Conservation (phyloP, 768 basidiomycete species). For the Paxillus involutus region DNA sequence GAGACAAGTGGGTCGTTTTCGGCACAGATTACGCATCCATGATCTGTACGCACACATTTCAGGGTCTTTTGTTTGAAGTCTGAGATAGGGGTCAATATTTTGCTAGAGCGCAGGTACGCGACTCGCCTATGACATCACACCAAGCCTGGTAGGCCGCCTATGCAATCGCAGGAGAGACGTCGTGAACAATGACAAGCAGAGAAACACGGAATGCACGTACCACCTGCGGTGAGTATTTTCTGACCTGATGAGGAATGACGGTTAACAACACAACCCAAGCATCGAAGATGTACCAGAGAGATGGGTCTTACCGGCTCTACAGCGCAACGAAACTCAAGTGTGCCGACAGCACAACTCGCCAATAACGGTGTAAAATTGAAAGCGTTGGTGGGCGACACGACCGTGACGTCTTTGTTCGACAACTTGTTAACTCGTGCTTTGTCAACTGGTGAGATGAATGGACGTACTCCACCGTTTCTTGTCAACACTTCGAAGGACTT, state of each 20-base stretch:
- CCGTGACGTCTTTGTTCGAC: constrained; percentile 51
- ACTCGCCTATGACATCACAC: constrained; percentile 68
- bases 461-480: constrained; percentile 69
- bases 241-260: constrained; percentile 37
- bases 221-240: constrained; percentile 55
- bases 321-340: constrained; percentile 78
- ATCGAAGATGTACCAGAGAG: neutral
- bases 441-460: neutral
- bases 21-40: neutral
- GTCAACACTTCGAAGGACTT: constrained; percentile 62
- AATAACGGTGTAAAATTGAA: constrained; percentile 47
- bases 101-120: neutral
- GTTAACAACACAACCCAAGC: neutral
- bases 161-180: neutral
- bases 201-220: constrained; percentile 33
- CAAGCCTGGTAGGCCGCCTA: constrained; percentile 72
- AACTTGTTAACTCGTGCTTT: constrained; percentile 2
- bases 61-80: constrained; percentile 62
- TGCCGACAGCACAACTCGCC: constrained; percentile 70
- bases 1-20: neutral
- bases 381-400: constrained; percentile 58
- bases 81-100: constrained; percentile 23
- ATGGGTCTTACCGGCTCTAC: constrained; percentile 66
- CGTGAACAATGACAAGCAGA: neutral
- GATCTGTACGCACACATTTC: constrained; percentile 51